Base-by-base conservation (phyloP, 805 yeast genomes). In the Cyberlindnera suaveolens region DNA sequence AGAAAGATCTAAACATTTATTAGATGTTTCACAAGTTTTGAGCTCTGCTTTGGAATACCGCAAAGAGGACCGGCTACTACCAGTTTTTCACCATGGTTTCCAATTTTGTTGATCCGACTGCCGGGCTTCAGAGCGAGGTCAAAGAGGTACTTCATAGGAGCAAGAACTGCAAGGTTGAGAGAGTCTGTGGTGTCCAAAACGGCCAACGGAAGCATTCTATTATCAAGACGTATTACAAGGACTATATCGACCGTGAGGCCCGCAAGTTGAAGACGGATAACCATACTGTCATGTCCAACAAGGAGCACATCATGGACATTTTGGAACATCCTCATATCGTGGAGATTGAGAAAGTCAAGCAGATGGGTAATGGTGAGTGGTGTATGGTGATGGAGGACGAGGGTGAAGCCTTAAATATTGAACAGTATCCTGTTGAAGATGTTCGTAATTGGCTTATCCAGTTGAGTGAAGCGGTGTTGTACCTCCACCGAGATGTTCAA, bases 351-450 rank as follows among this genome's bases (percentile, higher is more conserved):
- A 5, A 23, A 8, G 11, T 35, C 9, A n/a, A 23, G 27, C 11
- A 15, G 18, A 19, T 14, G 31, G 9, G 18, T 3, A n/a, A 9
- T 11, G 19, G 27, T 11, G 33, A 29, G 20, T 36, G 39, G 39
- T n/a, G 15, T 13, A 36, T 36, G 39, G 20, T n/a, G 15, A 44
- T 47, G 51, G 41, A 26, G 11, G 48, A 47, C 35, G 48, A 30
- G 13, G 51, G 51, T 0, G 41, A 32, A 1, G 11, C 45, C 4
- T 33, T 47, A 1, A 7, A 5, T 14, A 26, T 40, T 18, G 31
- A 13, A 27, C 38, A 31, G 23, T 47, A 44, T 34, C 46, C 48
- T 4, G 13, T 34, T 4, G 39, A 32, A 11, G 15, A 33, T 5
- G 40, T 47, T 5, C 16, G 27, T 3, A 4, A 8, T 3, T 47